Percentiles rank a stretch among this genome's conserved stretches.
Conservation (phyloP, 2,329 filamentous ascomycete species). For the Paecilomyces formosus region DNA sequence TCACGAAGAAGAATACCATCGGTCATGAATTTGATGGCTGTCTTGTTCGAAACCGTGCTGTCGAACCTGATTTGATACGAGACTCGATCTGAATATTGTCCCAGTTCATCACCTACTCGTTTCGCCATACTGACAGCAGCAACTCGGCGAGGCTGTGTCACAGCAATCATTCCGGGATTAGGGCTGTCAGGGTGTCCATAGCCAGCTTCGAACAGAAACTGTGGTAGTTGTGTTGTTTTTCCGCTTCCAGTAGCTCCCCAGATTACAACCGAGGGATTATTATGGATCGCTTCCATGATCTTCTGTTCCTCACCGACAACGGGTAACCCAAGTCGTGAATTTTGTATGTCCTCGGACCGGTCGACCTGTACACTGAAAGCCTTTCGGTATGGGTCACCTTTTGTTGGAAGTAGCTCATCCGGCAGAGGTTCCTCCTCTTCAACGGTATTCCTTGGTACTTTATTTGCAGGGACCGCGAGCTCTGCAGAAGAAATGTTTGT, state of each 20-base stretch:
- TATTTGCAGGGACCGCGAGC: conserved; percentile 20
- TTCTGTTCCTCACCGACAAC: conserved; percentile 93
- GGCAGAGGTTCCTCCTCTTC: conserved; percentile 34
- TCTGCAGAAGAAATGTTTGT: conserved; percentile 11
- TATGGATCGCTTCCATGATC: conserved; percentile 96
- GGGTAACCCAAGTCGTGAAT: conserved; percentile 69
- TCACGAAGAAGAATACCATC: conserved; percentile 92
- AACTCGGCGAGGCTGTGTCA: conserved; percentile 91
- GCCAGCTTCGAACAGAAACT: conserved; percentile 90
- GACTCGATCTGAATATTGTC: conserved; percentile 66
- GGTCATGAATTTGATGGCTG: conserved; percentile 97
- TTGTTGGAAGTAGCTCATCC: conserved; percentile 29
- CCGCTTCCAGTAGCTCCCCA: conserved; percentile 94
- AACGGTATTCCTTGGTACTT: conserved; percentile 28
- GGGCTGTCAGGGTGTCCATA: conserved; percentile 72
- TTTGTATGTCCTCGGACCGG: conserved; percentile 66
- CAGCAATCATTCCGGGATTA: conserved; percentile 84
- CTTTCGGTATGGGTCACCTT: conserved; percentile 52
- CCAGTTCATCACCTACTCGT: conserved; percentile 79
- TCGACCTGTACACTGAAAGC: conserved; percentile 67
- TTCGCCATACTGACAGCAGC: conserved; percentile 96
- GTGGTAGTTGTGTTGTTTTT: conserved; percentile 95
- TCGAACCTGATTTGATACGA: conserved; percentile 96
- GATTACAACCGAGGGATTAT: conserved; percentile 80
- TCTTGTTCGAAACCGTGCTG: conserved; percentile 68